Base-by-base conservation (phyloP, 129 eudicot species). In the Solidago caesia region DNA sequence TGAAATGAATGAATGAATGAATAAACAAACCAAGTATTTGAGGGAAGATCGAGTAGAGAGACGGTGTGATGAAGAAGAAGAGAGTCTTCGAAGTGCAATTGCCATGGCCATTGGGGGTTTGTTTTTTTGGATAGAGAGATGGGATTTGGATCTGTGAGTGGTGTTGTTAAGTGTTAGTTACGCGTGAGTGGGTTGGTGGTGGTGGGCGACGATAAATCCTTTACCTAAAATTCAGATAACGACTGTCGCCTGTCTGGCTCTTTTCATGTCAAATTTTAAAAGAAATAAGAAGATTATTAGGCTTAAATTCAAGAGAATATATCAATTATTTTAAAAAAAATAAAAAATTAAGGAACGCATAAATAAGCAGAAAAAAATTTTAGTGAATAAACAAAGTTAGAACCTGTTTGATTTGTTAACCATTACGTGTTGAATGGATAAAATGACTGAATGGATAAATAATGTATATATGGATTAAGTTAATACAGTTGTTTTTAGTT, bases 61-160 rank as follows among this genome's bases (percentile, higher is more conserved):
- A 44, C 75, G 77, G 15, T 70, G 62, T 55, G 84, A 77, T 44
- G 85, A 80, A 67, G 69, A 77, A 51, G 85, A 80, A 67, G 69
- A 89, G 67, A 89, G 80, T 49, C 88, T 80, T 63, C 96, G 88
- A 68, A 92, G 84, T 53, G 96, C 88, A 85, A 82, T 76, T 16
- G 96, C 86, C 97, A 82, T 86, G 49, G 80, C 79, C 85, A 82
- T 88, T 42, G 57, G 2, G 39, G 39, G 0, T 33, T 33, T 33
- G 0, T 33, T 33, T 21, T 21, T 21, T 21, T 21, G 21, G 21
- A 57, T 21, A 16, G 3, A 58, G 11, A 0, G 5, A 6, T 7
- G 26, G 70, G 39, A 3, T 33, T 64, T n/a, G 69, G 69, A 64
- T 41, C 52, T 64, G 4, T 6, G n/a, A n/a, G 11, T 4, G 43